Conservation (phyloP, 2,329 filamentous ascomycete genomes). For the Apiospora aurea region DNA sequence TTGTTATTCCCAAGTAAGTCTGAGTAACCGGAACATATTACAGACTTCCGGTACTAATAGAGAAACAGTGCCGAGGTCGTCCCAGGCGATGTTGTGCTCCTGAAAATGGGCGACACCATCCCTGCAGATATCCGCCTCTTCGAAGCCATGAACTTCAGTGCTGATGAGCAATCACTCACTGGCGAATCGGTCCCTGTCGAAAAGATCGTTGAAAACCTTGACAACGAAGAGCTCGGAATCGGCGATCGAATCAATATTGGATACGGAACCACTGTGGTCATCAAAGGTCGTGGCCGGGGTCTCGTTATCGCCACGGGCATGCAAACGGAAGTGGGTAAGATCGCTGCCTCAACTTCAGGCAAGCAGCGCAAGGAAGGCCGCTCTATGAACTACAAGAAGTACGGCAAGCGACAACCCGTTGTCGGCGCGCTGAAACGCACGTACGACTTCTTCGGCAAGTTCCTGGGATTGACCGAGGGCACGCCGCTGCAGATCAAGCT, state of each 20-base stretch:
- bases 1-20: conserved; percentile 64
- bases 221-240: conserved; percentile 65
- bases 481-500: conserved; percentile 82
- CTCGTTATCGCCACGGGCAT: conserved; percentile 78
- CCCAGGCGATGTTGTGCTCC: conserved; percentile 72
- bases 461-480: conserved; percentile 68
- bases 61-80: conserved; percentile 65
- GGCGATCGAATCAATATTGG: conserved; percentile 78
- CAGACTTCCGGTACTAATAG: conserved; percentile 30
- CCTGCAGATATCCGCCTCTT: conserved; percentile 75
- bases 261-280: conserved; percentile 76
- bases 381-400: conserved; percentile 61
- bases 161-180: conserved; percentile 80
- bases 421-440: conserved; percentile 55
- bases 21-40: background rate
- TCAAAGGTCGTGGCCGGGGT: conserved; percentile 74
- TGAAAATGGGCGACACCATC: conserved; percentile 77
- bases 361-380: conserved; percentile 62
- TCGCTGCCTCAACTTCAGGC: conserved; percentile 63
- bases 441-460: conserved; percentile 60
- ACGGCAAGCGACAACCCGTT: conserved; percentile 57
- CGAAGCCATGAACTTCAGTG: conserved; percentile 79
- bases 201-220: conserved; percentile 64
- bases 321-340: conserved; percentile 74
- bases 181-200: conserved; percentile 78